phyloP scores from a whole-genome alignment of 2,329 filamentous ascomycete species.

The Cercospora beticola region DNA sequence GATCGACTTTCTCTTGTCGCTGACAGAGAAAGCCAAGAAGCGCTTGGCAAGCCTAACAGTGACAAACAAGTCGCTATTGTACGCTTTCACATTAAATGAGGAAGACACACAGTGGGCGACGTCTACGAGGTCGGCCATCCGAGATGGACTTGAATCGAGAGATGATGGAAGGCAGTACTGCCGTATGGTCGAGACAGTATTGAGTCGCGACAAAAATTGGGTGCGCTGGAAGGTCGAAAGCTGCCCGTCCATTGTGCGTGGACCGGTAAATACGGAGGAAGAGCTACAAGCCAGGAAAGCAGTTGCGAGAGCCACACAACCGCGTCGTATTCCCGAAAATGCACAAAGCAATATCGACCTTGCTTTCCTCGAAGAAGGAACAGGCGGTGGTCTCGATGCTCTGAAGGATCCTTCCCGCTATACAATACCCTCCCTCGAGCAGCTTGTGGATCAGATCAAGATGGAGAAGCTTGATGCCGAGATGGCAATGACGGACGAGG shows the following conservation, averaged over 20 bases:
- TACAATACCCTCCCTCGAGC: conserved; percentile 66
- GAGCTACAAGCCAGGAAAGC: conserved; percentile 69
- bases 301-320: conserved; percentile 65
- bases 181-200: conserved; percentile 93
- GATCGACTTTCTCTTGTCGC: conserved; percentile 90
- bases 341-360: conserved; percentile 74
- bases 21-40: conserved; percentile 78
- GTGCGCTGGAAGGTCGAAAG: conserved; percentile 96
- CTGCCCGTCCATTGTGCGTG: conserved; percentile 80
- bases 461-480: conserved; percentile 83
- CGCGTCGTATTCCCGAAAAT: conserved; percentile 66
- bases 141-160: conserved; percentile 64
- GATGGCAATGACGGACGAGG: conserved; percentile 67
- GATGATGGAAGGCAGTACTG: conserved; percentile 88
- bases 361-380: conserved; percentile 71
- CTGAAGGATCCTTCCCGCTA: conserved; percentile 66
- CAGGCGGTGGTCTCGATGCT: conserved; percentile 63
- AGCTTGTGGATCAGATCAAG: conserved; percentile 71
- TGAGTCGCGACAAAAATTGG: conserved; percentile 97
- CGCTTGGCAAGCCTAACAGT: conserved; percentile 66
- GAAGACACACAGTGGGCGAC: conserved; percentile 86
- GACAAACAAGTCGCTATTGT: conserved; percentile 81
- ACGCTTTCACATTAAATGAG: conserved; percentile 71
- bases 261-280: conserved; percentile 66
- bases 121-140: conserved; percentile 74